A percentile compares a stretch with the other conserved stretches of the same genome.
phyloP scores from a whole-genome alignment of 1,284 basidiomycete species.

The Porogramme epimiltina region DNA sequence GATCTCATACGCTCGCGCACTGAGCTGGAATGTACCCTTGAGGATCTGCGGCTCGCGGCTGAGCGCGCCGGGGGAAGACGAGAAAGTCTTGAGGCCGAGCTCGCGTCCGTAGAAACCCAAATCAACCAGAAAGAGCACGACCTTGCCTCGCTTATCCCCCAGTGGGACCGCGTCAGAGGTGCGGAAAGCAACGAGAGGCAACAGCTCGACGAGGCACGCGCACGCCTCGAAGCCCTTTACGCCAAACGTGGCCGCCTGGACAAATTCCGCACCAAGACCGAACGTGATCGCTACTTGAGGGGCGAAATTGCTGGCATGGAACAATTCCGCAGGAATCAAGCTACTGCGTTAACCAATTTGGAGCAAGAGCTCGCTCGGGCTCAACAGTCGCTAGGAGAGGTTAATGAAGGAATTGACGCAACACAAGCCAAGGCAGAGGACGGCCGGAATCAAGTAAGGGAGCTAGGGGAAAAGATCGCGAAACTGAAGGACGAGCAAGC shows the following conservation, averaged over 20 bases:
- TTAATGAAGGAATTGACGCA: conserved; percentile 61
- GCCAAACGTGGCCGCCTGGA: conserved; percentile 87
- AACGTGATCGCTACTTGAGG: conserved; percentile 79
- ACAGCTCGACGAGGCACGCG: conserved; percentile 72
- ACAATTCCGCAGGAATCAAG: conserved; percentile 54
- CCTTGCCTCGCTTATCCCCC: conserved; percentile 64
- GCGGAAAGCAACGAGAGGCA: conserved; percentile 71
- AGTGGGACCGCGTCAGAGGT: conserved; percentile 60
- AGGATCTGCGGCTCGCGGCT: conserved; percentile 73
- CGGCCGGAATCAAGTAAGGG: conserved; percentile 68
- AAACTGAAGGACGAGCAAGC: conserved; percentile 73
- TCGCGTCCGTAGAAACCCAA: conserved; percentile 58
- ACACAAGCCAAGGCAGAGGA: conserved; percentile 77
- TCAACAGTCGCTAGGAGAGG: conserved; percentile 50
- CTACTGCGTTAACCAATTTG: conserved; percentile 48
- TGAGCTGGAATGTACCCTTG: conserved; percentile 82
- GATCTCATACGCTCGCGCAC: conserved; percentile 80
- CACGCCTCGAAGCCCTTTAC: conserved; percentile 73
- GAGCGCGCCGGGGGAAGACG: conserved; percentile 64
- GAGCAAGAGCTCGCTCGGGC: conserved; percentile 48
- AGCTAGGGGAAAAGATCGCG: conserved; percentile 68
- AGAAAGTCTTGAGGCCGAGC: conserved; percentile 67
- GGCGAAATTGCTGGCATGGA: conserved; percentile 75
- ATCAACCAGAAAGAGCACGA: conserved; percentile 66
- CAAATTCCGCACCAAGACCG: conserved; percentile 82